These are phyloP conservation scores for Colletotrichum sp. DNA, from an alignment of 2,329 filamentous ascomycete genomes.

Conservation along the genomic window DNA sequence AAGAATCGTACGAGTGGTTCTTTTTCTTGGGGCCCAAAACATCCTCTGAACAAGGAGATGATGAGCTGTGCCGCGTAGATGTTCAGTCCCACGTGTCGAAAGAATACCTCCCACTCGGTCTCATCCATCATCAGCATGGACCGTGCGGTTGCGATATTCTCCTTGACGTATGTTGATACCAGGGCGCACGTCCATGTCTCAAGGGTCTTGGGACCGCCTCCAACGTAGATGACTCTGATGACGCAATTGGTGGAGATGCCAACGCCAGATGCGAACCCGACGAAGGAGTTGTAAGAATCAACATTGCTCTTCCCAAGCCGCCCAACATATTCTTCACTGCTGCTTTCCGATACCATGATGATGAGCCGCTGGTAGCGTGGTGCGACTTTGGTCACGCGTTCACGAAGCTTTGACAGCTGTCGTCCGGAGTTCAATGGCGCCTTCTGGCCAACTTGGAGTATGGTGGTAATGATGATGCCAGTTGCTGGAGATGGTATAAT, in stretches of 20 bases:
- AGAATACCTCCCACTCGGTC: conserved; percentile 42
- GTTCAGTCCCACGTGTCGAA: conserved; percentile 40
- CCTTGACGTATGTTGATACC: conserved; percentile 49
- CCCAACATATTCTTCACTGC: conserved; percentile 45
- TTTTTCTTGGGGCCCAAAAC: conserved; percentile 22
- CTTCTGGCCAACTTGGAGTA: conserved; percentile 75
- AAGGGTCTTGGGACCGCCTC: conserved; percentile 54
- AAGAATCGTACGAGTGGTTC: conserved; percentile 35
- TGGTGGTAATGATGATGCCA: conserved; percentile 72
- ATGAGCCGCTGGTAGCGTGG: conserved; percentile 70
- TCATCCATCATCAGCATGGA: conserved; percentile 42
- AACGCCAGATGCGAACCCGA: conserved; percentile 50
- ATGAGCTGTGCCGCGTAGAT: conserved; percentile 39
- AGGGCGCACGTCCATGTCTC: conserved; percentile 59
- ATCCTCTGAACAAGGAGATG: conserved; percentile 27
- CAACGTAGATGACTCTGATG: conserved; percentile 50
- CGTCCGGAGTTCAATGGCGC: conserved; percentile 59
- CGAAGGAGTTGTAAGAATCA: conserved; percentile 52
- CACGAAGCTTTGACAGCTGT: conserved; percentile 51
- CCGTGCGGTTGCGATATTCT: conserved; percentile 27
- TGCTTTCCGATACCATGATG: conserved; percentile 68
- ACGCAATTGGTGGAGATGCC: conserved; percentile 25
- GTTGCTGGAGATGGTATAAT: conserved; percentile 71
- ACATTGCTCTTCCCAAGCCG: conserved; percentile 45
- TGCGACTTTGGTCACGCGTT: conserved; percentile 58